These are phyloP conservation scores for Fragaria ananassa DNA, from an alignment of 306 rosid genomes.

Conservation along the genomic window DNA sequence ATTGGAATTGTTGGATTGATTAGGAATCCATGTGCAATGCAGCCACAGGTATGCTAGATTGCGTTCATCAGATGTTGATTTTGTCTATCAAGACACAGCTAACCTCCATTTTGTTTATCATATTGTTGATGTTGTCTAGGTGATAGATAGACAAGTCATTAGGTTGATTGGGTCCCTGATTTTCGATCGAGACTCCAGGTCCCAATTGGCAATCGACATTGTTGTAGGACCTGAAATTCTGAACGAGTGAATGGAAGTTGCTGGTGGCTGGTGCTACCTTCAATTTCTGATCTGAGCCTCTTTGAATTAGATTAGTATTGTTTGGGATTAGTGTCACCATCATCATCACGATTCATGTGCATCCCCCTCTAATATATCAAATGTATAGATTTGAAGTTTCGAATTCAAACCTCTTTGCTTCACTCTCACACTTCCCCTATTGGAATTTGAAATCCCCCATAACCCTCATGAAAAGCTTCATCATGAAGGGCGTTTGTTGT, in stretches of 20 bases:
- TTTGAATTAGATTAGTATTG: constrained; percentile 22
- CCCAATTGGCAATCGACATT: constrained; percentile 17
- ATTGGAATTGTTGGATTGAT: constrained; percentile 7
- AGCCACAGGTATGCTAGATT: background rate
- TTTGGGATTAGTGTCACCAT: constrained; percentile 2
- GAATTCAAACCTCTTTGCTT: constrained; percentile 18
- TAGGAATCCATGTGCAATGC: constrained; percentile 20
- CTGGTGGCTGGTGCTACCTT: background rate
- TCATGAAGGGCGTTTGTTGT: background rate
- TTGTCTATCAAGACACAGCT: background rate
- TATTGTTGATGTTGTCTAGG: constrained; percentile 21
- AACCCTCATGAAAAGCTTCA: constrained; percentile 23
- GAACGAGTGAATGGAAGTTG: background rate
- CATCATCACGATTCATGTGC: constrained; percentile 35
- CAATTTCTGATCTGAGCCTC: constrained; percentile 9
- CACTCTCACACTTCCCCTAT: constrained; percentile 20
- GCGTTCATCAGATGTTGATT: background rate
- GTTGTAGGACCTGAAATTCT: constrained; percentile 28
- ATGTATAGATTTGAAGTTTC: constrained; percentile 18
- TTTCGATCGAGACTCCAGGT: constrained; percentile 33
- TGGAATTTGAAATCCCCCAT: constrained; percentile 9
- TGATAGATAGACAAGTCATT: constrained; percentile 2
- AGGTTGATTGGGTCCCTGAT: constrained; percentile 32
- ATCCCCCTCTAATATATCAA: constrained; percentile 8
- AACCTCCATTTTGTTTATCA: background rate